Base-by-base conservation (phyloP, 371 early-diverging fungal species). In the Apophysomyces ossiformis region DNA sequence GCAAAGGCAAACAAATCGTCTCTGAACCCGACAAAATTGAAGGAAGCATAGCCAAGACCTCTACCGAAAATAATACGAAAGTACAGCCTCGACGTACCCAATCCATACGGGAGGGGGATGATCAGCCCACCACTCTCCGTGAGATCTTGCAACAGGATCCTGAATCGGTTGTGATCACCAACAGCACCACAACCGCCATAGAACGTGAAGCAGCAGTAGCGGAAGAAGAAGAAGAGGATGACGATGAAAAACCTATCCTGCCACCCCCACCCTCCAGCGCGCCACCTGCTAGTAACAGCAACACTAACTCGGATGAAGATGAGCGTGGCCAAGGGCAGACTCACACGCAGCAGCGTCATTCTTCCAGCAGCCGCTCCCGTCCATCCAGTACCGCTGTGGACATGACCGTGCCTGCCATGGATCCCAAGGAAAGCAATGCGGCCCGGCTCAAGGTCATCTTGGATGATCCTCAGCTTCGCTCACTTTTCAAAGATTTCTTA, bases 401-500 rank as follows among this genome's bases (percentile, higher is more conserved):
- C 15, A 50, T 50, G 54, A 50, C 16, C 21, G 54, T 50, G 9
- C 54, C 54, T n/a, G 54, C 54, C 8, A 21, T 50, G 21, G 58
- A 66, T 57, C 63, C 56, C 13, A 72, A 68, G 45, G 72, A 72
- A 18, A 63, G 65, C 57, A 72, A 68, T n/a, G 58, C 72, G 21
- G 60, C 63, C 13, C 50, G 60, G 3, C 80, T 92, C 7, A 81
- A 81, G 46, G 72, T 82, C 38, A 92, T 92, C 57, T 76, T 92
- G 1, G 83, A 82, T 21, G 86, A 81, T 61, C 67, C 81, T 0
- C 75, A 75, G 8, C 72, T 90, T 4, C 82, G 88, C 8, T 81
- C 85, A 38, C 77, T 87, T 7, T 90, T 90, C 71, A 84, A 86
- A 58, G 83, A 80, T 44, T 90, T 88, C 66, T 68, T 88, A 35